Conservation (phyloP, 164 flowering plant genomes). For the Vitis amurensis region DNA sequence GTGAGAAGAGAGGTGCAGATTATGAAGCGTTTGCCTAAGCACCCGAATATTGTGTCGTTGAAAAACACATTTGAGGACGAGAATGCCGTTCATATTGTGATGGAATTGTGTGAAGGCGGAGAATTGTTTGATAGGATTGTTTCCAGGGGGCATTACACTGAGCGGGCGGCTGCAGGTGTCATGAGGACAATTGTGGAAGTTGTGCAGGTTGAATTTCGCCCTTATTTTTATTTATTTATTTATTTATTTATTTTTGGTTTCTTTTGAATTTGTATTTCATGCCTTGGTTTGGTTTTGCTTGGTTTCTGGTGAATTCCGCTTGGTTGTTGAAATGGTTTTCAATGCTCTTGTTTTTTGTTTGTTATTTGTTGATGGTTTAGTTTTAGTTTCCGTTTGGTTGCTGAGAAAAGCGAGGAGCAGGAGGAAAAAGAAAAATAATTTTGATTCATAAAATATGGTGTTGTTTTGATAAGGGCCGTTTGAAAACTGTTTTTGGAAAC, state of each 20-base stretch:
- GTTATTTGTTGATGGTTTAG: no score
- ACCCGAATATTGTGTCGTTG: constrained; percentile 53
- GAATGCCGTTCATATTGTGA: constrained; percentile 55
- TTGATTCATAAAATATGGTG: not conserved
- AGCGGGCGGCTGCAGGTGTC: constrained; percentile 53
- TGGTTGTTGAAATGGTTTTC: no score
- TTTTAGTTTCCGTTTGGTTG: no score
- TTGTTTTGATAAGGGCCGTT: no score
- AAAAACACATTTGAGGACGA: constrained; percentile 67
- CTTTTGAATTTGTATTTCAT: not conserved
- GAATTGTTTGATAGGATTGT: constrained; percentile 51
- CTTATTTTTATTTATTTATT: not conserved
- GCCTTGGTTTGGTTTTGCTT: not conserved
- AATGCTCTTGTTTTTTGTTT: no score
- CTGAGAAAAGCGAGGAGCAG: no score
- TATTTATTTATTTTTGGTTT: no score
- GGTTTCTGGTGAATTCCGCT: no score
- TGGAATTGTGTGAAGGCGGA: constrained; percentile 64
- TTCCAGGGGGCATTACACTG: constrained; percentile 63
- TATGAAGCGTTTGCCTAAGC: constrained; percentile 61
- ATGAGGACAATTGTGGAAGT: constrained; percentile 55
- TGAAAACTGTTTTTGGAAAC: no score
- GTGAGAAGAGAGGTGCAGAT: constrained; percentile 71
- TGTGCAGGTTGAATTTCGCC: constrained; percentile 38
- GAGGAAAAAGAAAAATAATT: no score